Evolutionary conservation across 208 protist genomes (phyloP).

Genomic region (Wallacemonas collosoma): DNA sequence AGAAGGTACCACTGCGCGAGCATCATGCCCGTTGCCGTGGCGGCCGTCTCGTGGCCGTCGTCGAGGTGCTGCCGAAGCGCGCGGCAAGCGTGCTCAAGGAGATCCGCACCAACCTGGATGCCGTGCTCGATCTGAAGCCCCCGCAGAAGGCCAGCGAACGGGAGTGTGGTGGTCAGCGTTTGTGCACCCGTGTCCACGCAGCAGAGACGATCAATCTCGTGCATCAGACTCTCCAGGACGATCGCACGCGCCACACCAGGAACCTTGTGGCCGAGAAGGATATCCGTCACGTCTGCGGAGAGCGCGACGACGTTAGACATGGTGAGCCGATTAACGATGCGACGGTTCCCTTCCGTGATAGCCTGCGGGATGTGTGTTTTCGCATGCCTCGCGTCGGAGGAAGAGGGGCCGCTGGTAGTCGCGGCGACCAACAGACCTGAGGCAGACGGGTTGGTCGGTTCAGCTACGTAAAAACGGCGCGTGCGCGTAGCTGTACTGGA

Average conservation of each 20-base stretch:
- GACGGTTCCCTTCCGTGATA: slow-evolving; percentile 44
- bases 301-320: slow-evolving; percentile 74
- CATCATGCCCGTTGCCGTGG: slow-evolving; percentile 60
- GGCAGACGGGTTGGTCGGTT: neutral
- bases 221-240: slow-evolving; percentile 52
- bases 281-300: slow-evolving; percentile 51
- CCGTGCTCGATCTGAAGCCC: slow-evolving; percentile 79
- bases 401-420: no score
- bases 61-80: slow-evolving; percentile 54
- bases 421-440: neutral
- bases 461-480: slow-evolving; percentile 13
- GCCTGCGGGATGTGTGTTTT: neutral
- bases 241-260: slow-evolving; percentile 48
- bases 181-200: slow-evolving; percentile 54
- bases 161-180: slow-evolving; percentile 57
- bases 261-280: slow-evolving; percentile 29
- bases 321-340: slow-evolving; percentile 79
- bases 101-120: slow-evolving; percentile 59
- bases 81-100: slow-evolving; percentile 57
- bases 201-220: slow-evolving; percentile 65
- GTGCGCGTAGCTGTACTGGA: neutral
- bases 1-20: slow-evolving; percentile 77
- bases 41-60: slow-evolving; percentile 48
- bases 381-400: no score
- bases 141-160: slow-evolving; percentile 77